Base-by-base conservation (phyloP, 805 yeast genomes). In the Debaryomyces hansenii region DNA sequence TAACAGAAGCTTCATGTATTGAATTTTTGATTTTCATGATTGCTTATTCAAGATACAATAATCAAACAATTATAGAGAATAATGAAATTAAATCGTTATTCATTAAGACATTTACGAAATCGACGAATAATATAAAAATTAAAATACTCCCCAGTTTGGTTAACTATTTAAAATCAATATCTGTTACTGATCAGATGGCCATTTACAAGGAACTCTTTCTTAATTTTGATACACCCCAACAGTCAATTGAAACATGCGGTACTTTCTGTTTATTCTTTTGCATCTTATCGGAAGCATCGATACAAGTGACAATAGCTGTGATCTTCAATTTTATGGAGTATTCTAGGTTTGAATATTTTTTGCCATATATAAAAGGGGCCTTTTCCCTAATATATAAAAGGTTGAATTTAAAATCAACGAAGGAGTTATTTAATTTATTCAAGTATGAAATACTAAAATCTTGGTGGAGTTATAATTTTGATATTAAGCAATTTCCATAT, bases 311-410 rank as follows among this genome's bases (percentile, higher is more conserved):
- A 32, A 47, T 67, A 8, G 62, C 74, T 1, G 60, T 70, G 4
- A 44, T 76, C 8, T 70, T 70, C 54, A 75, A 70, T 48, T 53
- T 79, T 37, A 51, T 77, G 5, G 80, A 78, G 46, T 62, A 70
- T 32, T 62, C 75, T 0, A 57, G 58, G 15, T 68, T 64, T 43
- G 44, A 51, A 1, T 62, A 60, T 36, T 60, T 74, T 35, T 44
- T 47, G 18, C 55, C 64, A 0, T 75, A 70, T 49, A 47, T 75
- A 11, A 47, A 50, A 5, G 32, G 40, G 10, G 54, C 74, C 3
- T 42, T 77, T 4, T 24, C 27, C 0, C 41, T 42, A 0, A 59
- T 72, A 29, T 59, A 72, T 5, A 4, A 16, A 1, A 20, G 28
- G 4, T 50, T 58, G 33, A 48, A 50, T 0, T 37, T 61, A 5